Evolutionary conservation across 208 protist genomes (phyloP), one percentile per base, ranked within the genome.

Genomic region (Blechomonas ayalai): DNA sequence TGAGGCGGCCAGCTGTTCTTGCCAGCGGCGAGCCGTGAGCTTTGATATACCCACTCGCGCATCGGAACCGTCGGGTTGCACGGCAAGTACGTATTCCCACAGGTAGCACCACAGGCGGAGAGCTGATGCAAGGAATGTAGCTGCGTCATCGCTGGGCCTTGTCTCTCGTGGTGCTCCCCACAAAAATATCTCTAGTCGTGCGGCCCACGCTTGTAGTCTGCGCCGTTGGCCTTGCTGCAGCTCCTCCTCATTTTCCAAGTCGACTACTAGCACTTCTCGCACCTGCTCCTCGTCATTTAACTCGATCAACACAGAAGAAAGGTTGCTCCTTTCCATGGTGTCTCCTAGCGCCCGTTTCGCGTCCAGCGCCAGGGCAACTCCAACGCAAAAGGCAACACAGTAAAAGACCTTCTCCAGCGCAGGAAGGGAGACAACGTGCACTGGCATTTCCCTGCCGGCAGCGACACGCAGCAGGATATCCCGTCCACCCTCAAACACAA

Each of bases 101-200:
- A 89, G 24, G 49, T 89, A 85, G 32, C 67, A 39, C 67, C 74
- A 79, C 25, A 89, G 44, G 12, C 73, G 63, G 34, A 64, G 59
- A 23, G 59, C 43, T 1, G 27, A 6, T 1, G 59, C 54, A 15
- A 88, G 5, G 9, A 62, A 35, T 6, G 31, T 31, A 35, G 22
- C 22, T 19, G 23, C 20, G 15, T 27, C 15, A 39, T n/a, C 22
- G 19, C 22, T 52, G 8, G 31, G 26, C 23, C 13, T 1, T 32
- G 37, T 37, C 27, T 27, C 55, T 38, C 33, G 32, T 23, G 52
- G 54, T 46, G 38, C 64, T 7, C 31, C 34, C 22, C 37, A 31
- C 18, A 65, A 59, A 38, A 38, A 28, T 13, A 35, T 31, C 36
- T 32, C 59, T 47, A 67, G 1, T 46, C 43, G 38, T 8, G 23